phyloP scores from a whole-genome alignment of 345 rosid genomes.

The Luvunga scandens region DNA sequence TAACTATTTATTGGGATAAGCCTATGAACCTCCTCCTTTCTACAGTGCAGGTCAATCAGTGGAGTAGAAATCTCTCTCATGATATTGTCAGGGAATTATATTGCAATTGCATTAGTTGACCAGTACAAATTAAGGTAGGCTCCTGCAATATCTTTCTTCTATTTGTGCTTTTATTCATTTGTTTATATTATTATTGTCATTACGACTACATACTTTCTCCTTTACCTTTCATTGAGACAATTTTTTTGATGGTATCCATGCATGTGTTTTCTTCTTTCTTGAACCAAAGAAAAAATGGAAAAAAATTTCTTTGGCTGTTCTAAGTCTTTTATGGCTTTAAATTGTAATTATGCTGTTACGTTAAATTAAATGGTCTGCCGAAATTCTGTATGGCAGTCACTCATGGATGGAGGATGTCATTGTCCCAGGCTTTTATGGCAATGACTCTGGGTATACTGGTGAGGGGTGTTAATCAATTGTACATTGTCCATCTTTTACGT shows the following conservation, averaged over 20 bases:
- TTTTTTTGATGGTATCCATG: neutral
- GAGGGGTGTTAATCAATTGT: slow-evolving; percentile 20
- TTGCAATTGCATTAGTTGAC: slow-evolving; percentile 90
- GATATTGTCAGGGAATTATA: slow-evolving; percentile 74
- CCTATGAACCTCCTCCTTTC: slow-evolving; percentile 34
- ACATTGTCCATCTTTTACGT: neutral
- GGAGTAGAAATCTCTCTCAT: slow-evolving; percentile 63
- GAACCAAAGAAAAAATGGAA: slow-evolving; percentile 3
- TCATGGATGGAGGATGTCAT: slow-evolving; percentile 66
- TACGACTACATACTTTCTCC: neutral
- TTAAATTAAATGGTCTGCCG: slow-evolving; percentile 7
- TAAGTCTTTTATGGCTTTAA: slow-evolving; percentile 2
- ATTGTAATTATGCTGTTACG: neutral
- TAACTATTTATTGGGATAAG: slow-evolving; percentile 12
- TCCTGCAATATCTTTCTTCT: slow-evolving; percentile 11
- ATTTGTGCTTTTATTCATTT: neutral
- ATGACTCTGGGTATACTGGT: slow-evolving; percentile 66
- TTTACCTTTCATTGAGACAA: neutral
- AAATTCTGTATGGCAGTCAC: slow-evolving; percentile 37
- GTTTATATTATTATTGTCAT: neutral
- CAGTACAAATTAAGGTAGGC: slow-evolving; percentile 78
- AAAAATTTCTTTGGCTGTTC: neutral
- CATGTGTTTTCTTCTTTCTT: neutral
- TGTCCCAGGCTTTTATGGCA: slow-evolving; percentile 44
- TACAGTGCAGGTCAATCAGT: slow-evolving; percentile 87